Conservation (phyloP, 768 basidiomycete genomes). For the Trametes cingulata region DNA sequence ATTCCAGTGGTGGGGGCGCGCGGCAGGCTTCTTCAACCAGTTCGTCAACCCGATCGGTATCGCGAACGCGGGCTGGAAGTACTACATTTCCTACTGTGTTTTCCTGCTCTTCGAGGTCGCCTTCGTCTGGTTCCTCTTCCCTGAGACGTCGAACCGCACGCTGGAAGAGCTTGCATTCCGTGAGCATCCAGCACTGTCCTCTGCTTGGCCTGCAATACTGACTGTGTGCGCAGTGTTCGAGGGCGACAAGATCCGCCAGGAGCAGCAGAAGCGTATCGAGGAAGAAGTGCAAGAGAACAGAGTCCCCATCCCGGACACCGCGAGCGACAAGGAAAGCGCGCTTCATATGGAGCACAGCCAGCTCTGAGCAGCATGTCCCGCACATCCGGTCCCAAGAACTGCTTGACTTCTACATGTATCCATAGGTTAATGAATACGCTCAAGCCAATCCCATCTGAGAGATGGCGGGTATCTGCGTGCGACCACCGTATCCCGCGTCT, state of each 20-base stretch:
- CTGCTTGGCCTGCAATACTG: neutral
- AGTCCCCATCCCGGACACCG: slow-evolving; percentile 14
- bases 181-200: slow-evolving; percentile 31
- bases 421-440: neutral
- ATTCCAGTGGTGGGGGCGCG: slow-evolving; percentile 59
- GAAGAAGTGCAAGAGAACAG: slow-evolving; percentile 36
- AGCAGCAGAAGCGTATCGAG: slow-evolving; percentile 45
- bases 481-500: too few relatives aligned
- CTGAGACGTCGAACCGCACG: slow-evolving; percentile 54
- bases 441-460: too few relatives aligned
- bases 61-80: slow-evolving; percentile 57
- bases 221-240: slow-evolving; percentile 40
- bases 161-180: slow-evolving; percentile 63
- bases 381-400: neutral
- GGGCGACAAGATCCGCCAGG: slow-evolving; percentile 37
- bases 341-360: slow-evolving; percentile 21
- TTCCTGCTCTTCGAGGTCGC: slow-evolving; percentile 54
- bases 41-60: slow-evolving; percentile 70
- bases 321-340: slow-evolving; percentile 26
- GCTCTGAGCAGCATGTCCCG: neutral
- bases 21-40: slow-evolving; percentile 62
- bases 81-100: slow-evolving; percentile 56
- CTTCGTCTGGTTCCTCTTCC: slow-evolving; percentile 64
- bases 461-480: too few relatives aligned
- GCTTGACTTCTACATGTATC: neutral